Base-by-base conservation (phyloP, 2,329 filamentous ascomycete species). In the Exutisphaerella laricina region DNA sequence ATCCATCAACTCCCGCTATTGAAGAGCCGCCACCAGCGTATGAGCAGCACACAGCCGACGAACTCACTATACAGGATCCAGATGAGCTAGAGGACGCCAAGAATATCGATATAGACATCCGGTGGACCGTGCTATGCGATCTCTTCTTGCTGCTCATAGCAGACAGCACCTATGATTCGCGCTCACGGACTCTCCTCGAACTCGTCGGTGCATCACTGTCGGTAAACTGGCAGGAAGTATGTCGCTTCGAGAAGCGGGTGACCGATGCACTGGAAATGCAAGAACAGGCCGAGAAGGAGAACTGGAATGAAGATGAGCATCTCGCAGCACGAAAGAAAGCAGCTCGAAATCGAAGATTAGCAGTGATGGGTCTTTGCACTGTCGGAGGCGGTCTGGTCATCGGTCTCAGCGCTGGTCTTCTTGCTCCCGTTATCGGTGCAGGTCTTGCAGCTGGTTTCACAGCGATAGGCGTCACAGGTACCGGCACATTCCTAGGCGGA, bases 221-320 rank as follows among this genome's bases (percentile, higher is more conserved):
- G 30, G 82, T 98, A 5, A 77, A 83, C 9, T 94, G 87, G 88
- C 72, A 94, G 41, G 92, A 98, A 53, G 94, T 97, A 45, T 94
- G 88, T 66, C 82, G 88, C 28, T 98, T 98, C 59, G 92, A 98
- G 68, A 97, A 96, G 69, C 84, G 88, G 40, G 88, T 98, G 4
- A 96, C 92, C 5, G 92, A 98, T 66, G 88, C 92, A 1, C 71
- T 98, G 16, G 92, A 98, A 66, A 96, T 98, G 88, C 90, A 97
- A 66, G 88, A 97, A 65, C 82, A 85, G 34, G 87, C 88, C 4
- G 85, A 88, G 50, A 94, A 90, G 58, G 92, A 98, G 67, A 95
- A 90, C 51, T 98, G 92, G 92, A 94, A 96, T 54, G 92, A 98
- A 64, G 84, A 92, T 8, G 87, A 94, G 52, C 88, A 97, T 62